Evolutionary conservation across 2,329 filamentous ascomycete species (phyloP).

Genomic region (Apiospora sp.): DNA sequence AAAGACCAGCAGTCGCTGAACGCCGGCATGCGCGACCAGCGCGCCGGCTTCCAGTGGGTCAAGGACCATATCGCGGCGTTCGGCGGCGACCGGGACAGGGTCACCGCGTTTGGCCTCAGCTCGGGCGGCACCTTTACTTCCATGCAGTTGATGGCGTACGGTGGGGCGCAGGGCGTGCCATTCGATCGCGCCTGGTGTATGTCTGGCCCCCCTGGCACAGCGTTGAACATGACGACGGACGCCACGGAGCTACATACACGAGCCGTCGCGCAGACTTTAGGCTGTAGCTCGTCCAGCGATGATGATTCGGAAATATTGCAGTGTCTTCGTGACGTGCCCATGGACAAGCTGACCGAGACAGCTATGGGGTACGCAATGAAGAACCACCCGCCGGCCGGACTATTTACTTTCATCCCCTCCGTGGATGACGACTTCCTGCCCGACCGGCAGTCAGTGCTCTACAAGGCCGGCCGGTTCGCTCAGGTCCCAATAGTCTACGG

Average conservation of each 20-base stretch:
- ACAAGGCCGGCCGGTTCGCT: conserved; percentile 34
- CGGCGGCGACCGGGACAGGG: conserved; percentile 54
- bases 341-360: conserved; percentile 39
- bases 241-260: conserved; percentile 23
- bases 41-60: conserved; percentile 58
- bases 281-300: conserved; percentile 28
- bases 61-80: conserved; percentile 59
- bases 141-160: conserved; percentile 49
- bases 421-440: conserved; percentile 53
- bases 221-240: neutral
- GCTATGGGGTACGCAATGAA: conserved; percentile 37
- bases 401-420: conserved; percentile 33
- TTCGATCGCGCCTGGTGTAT: conserved; percentile 47
- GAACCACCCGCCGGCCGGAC: conserved; percentile 37
- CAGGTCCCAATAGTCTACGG: conserved; percentile 36
- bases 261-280: neutral
- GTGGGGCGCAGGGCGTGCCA: conserved; percentile 50
- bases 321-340: conserved; percentile 25
- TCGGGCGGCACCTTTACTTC: conserved; percentile 48
- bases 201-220: conserved; percentile 53
- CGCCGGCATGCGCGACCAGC: conserved; percentile 58
- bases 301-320: neutral
- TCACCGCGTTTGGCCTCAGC: conserved; percentile 60
- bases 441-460: conserved; percentile 35
- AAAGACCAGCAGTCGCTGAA: conserved; percentile 54